Evolutionary conservation across 306 rosid species (phyloP), one percentile per base, ranked within the genome.

Genomic region (Cucumis melo): DNA sequence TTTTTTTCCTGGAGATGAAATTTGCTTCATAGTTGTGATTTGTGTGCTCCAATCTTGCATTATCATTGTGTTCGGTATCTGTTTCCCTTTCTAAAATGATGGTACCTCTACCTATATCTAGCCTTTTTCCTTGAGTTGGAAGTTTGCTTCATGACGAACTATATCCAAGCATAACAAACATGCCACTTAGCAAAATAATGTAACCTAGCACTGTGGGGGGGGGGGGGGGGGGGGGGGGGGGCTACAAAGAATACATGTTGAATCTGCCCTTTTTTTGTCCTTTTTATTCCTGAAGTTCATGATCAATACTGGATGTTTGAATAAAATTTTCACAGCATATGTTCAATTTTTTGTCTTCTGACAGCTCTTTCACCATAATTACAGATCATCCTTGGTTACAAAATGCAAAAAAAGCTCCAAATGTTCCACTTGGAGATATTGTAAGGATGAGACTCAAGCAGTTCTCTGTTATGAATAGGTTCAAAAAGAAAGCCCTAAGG

Each of bases 321-420:
- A 6, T 39, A 66, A 41, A 11, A 5, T 68, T 21, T 68, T 12
- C 39, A 17, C 38, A 70, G 56, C 75, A 14, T 7, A 41, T 2
- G 10, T 51, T 72, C 56, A 15, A 14, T 6, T 16, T 72, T 15
- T 72, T 72, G 39, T 29, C 76, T 29, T 72, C 76, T 72, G 32
- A 72, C 41, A 19, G 58, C 51, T 81, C 42, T 60, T 38, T 77
- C 75, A 79, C 81, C 82, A 75, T 58, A 44, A 42, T 80, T 63
- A 63, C 90, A 95, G 99, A 92, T 75, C 99, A 95, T 89, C 80
- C 99, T 56, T 95, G 99, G 99, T 84, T 95, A 74, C 99, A 90
- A 64, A 95, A 92, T 83, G 93, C 98, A 23, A 92, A 95, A 85
- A 95, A 90, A 86, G 96, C 97, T 80, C 85, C 99, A 34, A 92